Conservation (phyloP, 2,329 filamentous ascomycete genomes). For the Tolypocladium capitatum region DNA sequence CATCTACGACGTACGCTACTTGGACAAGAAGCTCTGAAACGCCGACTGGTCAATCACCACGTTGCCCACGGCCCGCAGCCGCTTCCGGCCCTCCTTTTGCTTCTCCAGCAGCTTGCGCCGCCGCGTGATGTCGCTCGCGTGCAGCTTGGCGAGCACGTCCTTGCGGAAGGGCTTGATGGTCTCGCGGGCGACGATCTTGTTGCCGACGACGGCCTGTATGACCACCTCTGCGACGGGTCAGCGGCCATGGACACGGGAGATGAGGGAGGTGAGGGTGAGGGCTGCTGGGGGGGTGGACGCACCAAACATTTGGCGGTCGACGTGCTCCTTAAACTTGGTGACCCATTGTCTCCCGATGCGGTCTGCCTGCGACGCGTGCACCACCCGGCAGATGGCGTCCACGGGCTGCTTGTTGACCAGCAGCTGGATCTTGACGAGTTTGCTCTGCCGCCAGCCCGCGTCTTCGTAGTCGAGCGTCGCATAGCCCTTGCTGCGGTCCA, state of each 20-base stretch:
- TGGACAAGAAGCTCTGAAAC: slow-evolving; percentile 87
- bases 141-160: slow-evolving; percentile 84
- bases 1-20: slow-evolving; percentile 29
- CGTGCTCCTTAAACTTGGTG: slow-evolving; percentile 90
- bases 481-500: slow-evolving; percentile 57
- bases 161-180: slow-evolving; percentile 95
- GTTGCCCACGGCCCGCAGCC: slow-evolving; percentile 70
- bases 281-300: slow-evolving; percentile 7
- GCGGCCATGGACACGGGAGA: neutral
- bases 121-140: slow-evolving; percentile 75
- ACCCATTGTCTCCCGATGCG: slow-evolving; percentile 80
- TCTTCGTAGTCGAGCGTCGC: slow-evolving; percentile 96
- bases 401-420: slow-evolving; percentile 89
- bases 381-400: slow-evolving; percentile 83
- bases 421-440: slow-evolving; percentile 78
- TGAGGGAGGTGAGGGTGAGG: too few species aligned
- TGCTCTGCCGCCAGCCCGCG: slow-evolving; percentile 68
- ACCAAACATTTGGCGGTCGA: slow-evolving; percentile 87
- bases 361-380: slow-evolving; percentile 71
- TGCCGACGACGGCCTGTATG: slow-evolving; percentile 81
- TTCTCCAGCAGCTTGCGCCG: slow-evolving; percentile 83
- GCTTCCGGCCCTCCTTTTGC: slow-evolving; percentile 91
- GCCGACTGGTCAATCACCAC: slow-evolving; percentile 93
- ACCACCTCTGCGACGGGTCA: slow-evolving; percentile 52
- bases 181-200: slow-evolving; percentile 74